Conservation (phyloP, 177 flowering plant species). For the Tripterygium wilfordii region DNA sequence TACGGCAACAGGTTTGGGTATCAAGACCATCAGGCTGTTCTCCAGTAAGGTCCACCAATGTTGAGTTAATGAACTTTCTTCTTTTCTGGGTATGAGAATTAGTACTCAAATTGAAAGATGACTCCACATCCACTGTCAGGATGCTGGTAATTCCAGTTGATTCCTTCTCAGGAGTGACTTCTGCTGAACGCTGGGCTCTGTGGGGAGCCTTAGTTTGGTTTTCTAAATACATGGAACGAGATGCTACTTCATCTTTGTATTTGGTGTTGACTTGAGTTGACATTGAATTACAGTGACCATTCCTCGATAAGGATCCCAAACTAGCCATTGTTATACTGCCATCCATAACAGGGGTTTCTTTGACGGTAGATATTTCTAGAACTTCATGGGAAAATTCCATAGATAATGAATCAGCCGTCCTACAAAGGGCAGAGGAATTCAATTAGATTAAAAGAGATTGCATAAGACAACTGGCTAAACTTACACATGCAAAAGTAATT, state of each 20-base stretch:
- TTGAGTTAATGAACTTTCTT: constrained; percentile 32
- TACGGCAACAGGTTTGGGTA: constrained; percentile 17
- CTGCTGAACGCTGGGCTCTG: constrained; percentile 10
- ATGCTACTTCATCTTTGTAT: constrained; percentile 24
- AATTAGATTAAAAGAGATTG: too few species aligned
- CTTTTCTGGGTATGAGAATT: constrained; percentile 67
- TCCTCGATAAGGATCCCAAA: constrained; percentile 26
- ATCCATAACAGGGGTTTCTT: constrained; percentile 39
- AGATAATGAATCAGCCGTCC: constrained; percentile 31
- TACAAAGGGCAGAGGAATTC: constrained; percentile 22
- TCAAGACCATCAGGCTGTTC: constrained; percentile 15
- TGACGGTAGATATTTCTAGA: constrained; percentile 39
- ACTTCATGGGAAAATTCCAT: constrained; percentile 23
- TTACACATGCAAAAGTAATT: background rate
- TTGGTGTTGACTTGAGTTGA: constrained; percentile 26
- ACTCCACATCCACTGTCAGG: constrained; percentile 36
- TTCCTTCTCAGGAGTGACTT: constrained; percentile 50
- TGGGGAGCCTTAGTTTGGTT: constrained; percentile 19
- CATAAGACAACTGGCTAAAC: background rate
- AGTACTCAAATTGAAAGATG: constrained; percentile 54
- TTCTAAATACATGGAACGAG: constrained; percentile 13
- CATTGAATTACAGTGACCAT: constrained; percentile 33
- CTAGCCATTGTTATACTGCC: constrained; percentile 13
- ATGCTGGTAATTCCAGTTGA: constrained; percentile 6
- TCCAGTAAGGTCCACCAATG: constrained; percentile 15